These are phyloP conservation scores for Nigrospora osmanthi DNA, from an alignment of 2,329 filamentous ascomycete genomes.

Conservation along the genomic window DNA sequence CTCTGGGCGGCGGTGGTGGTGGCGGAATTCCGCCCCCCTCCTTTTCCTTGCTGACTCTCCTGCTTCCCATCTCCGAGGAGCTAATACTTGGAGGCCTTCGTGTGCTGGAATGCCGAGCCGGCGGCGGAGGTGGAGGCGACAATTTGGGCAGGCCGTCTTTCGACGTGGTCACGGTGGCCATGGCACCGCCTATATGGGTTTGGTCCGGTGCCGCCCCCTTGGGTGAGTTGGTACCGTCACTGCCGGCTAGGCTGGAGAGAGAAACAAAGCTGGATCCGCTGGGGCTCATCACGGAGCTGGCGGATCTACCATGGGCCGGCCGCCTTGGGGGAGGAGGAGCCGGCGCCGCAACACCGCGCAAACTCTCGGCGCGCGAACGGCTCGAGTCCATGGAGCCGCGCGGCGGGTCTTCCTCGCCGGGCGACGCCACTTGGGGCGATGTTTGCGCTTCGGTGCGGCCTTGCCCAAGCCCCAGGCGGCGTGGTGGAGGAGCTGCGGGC, in stretches of 20 bases:
- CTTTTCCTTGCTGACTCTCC: slow-evolving; percentile 21
- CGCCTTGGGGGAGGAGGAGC: slow-evolving; percentile 49
- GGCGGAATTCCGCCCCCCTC: slow-evolving; percentile 16
- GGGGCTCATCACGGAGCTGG: slow-evolving; percentile 17
- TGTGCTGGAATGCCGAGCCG: slow-evolving; percentile 33
- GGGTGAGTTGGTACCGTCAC: slow-evolving; percentile 11
- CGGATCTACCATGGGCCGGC: slow-evolving; percentile 26
- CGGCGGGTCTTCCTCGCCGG: slow-evolving; percentile 28
- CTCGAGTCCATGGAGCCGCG: slow-evolving; percentile 44
- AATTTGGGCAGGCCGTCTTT: slow-evolving; percentile 19
- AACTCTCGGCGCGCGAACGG: slow-evolving; percentile 36
- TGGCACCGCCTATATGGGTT: not conserved
- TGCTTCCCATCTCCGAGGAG: slow-evolving; percentile 28
- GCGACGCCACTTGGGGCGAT: slow-evolving; percentile 8
- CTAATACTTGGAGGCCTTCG: slow-evolving; percentile 35
- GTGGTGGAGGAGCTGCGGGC: slow-evolving; percentile 43
- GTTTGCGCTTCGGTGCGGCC: slow-evolving; percentile 34
- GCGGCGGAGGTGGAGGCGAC: slow-evolving; percentile 35
- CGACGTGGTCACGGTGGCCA: slow-evolving; percentile 9
- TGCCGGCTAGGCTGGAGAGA: slow-evolving; percentile 7
- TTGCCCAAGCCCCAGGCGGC: slow-evolving; percentile 36
- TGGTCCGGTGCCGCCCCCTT: slow-evolving; percentile 5
- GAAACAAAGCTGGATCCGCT: slow-evolving; percentile 18
- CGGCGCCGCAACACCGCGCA: slow-evolving; percentile 30
- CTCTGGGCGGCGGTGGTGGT: slow-evolving; percentile 42